Percentiles rank a stretch among this genome's conserved stretches.
These are phyloP conservation scores for Pisolithus sp. DNA, from an alignment of 768 basidiomycete genomes.

Conservation along the genomic window DNA sequence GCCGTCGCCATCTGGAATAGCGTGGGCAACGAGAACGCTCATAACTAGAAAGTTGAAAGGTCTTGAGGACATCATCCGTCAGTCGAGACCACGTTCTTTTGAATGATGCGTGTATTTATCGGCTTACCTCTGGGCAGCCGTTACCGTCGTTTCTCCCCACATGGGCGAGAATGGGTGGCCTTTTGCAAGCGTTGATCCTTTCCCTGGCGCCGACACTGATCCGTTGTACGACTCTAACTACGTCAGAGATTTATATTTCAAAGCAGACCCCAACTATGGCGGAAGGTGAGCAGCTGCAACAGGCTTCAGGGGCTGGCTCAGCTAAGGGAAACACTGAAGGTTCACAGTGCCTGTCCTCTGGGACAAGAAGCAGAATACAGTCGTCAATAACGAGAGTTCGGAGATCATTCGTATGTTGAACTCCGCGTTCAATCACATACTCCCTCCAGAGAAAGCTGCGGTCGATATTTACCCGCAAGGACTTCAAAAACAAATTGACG, in stretches of 20 bases:
- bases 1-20: constrained; percentile 27
- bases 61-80: constrained; percentile 76
- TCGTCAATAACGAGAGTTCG: constrained; percentile 94
- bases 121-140: constrained; percentile 36
- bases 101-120: not conserved
- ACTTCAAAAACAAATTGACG: constrained; percentile 72
- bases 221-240: constrained; percentile 63
- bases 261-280: constrained; percentile 60
- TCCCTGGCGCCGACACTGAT: constrained; percentile 71
- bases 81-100: constrained; percentile 20
- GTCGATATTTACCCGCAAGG: constrained; percentile 76
- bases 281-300: constrained; percentile 47
- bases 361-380: constrained; percentile 82
- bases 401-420: constrained; percentile 97
- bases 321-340: constrained; percentile 25
- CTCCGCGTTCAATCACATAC: constrained; percentile 66
- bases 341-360: constrained; percentile 90
- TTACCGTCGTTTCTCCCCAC: constrained; percentile 77
- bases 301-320: not conserved
- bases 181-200: constrained; percentile 63
- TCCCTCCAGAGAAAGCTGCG: constrained; percentile 58
- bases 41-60: constrained; percentile 91
- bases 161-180: constrained; percentile 87
- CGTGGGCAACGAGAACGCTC: constrained; percentile 91
- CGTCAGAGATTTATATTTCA: constrained; percentile 81